Conservation (phyloP, 2,329 filamentous ascomycete genomes). For the Diaporthe humulicola region DNA sequence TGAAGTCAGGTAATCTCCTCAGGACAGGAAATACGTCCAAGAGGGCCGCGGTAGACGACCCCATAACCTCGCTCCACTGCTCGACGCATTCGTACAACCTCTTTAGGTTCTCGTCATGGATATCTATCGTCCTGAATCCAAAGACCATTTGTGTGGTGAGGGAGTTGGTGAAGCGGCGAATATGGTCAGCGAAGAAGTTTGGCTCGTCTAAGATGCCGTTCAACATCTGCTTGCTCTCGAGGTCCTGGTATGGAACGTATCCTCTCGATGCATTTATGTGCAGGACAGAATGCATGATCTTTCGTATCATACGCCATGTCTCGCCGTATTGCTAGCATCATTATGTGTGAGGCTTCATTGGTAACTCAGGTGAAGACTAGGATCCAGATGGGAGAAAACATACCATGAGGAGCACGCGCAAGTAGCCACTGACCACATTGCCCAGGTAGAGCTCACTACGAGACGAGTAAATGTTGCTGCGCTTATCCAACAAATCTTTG, state of each 20-base stretch:
- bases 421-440: conserved; percentile 1
- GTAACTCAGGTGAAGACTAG: not conserved
- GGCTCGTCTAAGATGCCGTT: conserved; percentile 60
- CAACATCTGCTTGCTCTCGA: conserved; percentile 69
- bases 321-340: conserved; percentile 49
- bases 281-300: conserved; percentile 59
- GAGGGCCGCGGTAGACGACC: conserved; percentile 56
- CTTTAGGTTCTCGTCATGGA: conserved; percentile 57
- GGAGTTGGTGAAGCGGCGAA: conserved; percentile 62
- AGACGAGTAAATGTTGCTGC: conserved; percentile 63
- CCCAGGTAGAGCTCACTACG: conserved; percentile 47
- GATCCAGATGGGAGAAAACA: not conserved
- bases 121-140: conserved; percentile 56
- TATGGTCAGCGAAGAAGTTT: conserved; percentile 55
- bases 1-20: conserved; percentile 57
- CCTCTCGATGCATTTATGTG: conserved; percentile 59
- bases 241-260: conserved; percentile 68
- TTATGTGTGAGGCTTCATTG: not conserved
- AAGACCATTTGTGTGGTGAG: conserved; percentile 64
- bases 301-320: conserved; percentile 51
- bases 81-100: conserved; percentile 34
- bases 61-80: conserved; percentile 47
- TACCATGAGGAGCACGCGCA: conserved; percentile 33
- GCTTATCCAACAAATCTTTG: conserved; percentile 65
- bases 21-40: conserved; percentile 62